Evolutionary conservation across 1,284 basidiomycete genomes (phyloP), one percentile per base, ranked within the genome.

Genomic region (Cryptococcus sp.): DNA sequence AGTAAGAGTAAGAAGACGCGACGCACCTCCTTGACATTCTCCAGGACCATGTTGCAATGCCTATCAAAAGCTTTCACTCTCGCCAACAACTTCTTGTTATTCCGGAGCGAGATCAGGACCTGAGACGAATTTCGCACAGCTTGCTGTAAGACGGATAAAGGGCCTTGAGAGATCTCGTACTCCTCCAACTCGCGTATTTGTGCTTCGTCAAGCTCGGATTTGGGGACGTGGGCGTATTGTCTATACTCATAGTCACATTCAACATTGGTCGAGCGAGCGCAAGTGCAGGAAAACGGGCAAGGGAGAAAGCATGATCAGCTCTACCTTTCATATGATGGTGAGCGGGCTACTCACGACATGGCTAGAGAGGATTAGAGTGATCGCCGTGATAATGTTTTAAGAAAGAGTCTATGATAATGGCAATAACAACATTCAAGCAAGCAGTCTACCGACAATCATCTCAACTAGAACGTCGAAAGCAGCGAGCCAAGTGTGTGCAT

Each of bases 31-130:
- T 96, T 97, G 55, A 96, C 93, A 72, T 97, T 96, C 81, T 96
- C 93, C 59, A 97, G 83, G 3, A 91, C 96, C 95, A 99, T 98
- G 77, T 99, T 99, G 67, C 90, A 91, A 79, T 99, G 96, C 73
- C 96, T 84, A 79, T 99, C 96, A 79, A 99, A 99, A 0, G 96
- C 96, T 80, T 99, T 99, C 59, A 99, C 95, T 58, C 95, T 86
- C 43, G 93, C 96, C 58, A 99, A 84, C 34, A 99, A 82, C 80
- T 99, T 99, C 81, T 96, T 97, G 84, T 99, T 97, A 83, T 99
- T 99, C 70, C 96, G 84, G 59, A 99, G 83, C 26, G 93, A 94
- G 73, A 99, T 95, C 62, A 99, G 86, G 67, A 99, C 91, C 81
- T 99, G 96, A 8, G 93, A 89, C 79, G 97, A 92, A 79, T 98